These are phyloP conservation scores for Irpex sp. DNA, from an alignment of 1,284 basidiomycete species.

Conservation along the genomic window DNA sequence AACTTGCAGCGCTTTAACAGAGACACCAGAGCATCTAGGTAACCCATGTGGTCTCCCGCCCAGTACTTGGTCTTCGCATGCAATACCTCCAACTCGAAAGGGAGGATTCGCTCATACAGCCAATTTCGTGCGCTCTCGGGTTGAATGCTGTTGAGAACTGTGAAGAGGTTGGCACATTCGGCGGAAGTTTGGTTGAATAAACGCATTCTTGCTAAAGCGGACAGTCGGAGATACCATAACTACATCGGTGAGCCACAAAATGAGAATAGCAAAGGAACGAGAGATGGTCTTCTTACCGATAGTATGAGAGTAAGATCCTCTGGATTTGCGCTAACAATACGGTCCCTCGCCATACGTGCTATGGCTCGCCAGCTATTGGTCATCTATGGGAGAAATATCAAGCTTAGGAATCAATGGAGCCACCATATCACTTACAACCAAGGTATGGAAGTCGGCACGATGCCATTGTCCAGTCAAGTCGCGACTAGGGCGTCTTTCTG, in stretches of 20 bases:
- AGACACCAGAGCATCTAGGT: slow-evolving; percentile 72
- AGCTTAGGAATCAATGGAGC: slow-evolving; percentile 17
- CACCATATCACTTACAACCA: slow-evolving; percentile 56
- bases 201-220: slow-evolving; percentile 71
- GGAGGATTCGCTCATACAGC: slow-evolving; percentile 59
- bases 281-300: slow-evolving; percentile 43
- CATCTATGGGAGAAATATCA: slow-evolving; percentile 46
- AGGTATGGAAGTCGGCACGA: slow-evolving; percentile 63
- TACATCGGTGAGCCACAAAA: slow-evolving; percentile 22
- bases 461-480: slow-evolving; percentile 73
- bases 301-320: slow-evolving; percentile 63
- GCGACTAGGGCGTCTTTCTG: slow-evolving; percentile 67
- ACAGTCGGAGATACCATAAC: slow-evolving; percentile 81
- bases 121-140: slow-evolving; percentile 37
- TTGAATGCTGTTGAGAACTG: slow-evolving; percentile 55
- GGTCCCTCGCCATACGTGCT: slow-evolving; percentile 74
- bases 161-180: slow-evolving; percentile 77
- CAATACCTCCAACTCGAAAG: slow-evolving; percentile 80
- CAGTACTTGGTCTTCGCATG: slow-evolving; percentile 68
- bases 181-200: slow-evolving; percentile 79
- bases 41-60: slow-evolving; percentile 70
- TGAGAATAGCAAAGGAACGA: background rate
- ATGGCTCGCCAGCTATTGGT: slow-evolving; percentile 80
- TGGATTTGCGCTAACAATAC: slow-evolving; percentile 64
- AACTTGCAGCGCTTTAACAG: slow-evolving; percentile 76